Evolutionary conservation across 495 filamentous ascomycete species (phyloP), one percentile per base, ranked within the genome.

Genomic region (Penicillium maclennaniae): DNA sequence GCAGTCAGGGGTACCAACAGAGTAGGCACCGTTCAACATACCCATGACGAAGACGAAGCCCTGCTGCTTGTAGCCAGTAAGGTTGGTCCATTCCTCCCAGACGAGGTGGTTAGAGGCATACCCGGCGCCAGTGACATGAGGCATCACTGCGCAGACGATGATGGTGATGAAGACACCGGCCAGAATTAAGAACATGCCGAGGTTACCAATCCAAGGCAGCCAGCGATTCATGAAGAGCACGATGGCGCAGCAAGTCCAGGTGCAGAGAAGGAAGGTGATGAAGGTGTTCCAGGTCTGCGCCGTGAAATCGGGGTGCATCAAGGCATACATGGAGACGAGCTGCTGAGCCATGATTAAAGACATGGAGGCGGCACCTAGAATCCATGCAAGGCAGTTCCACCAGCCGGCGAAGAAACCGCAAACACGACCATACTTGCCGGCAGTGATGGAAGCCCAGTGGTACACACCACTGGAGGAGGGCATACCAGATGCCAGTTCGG

Each of bases 21-120:
- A 83, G 64, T 87, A 96, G 9, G 91, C 88, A 17, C 89, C 91
- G 60, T 96, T 95, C 20, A 96, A 77, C 63, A 93, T 88, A 1
- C 91, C 90, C 3, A 83, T 70, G 14, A 92, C 69, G 58, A 96
- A 96, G 12, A 85, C 88, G 16, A 96, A 82, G 6, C 88, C 90
- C 49, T 83, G 72, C 45, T 75, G 80, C 23, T 71, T 72, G 72
- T 86, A 92, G 0, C 85, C 85, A 6, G 85, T 87, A n/a, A 73
- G 56, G 48, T 89, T 89, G 14, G 78, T 79, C 72, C 81, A 87
- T 12, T 80, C 64, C 7, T 68, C 73, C 85, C 85, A 89, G 12
- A 90, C 84, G 26, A 80, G 81, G 14, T 72, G 51, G 48, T 82
- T 73, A 6, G 72, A 69, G 15, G 83, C 83, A 55, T 87, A 84